Evolutionary conservation across 2,329 filamentous ascomycete species (phyloP).

Genomic region (Cordyceps cicadae): DNA sequence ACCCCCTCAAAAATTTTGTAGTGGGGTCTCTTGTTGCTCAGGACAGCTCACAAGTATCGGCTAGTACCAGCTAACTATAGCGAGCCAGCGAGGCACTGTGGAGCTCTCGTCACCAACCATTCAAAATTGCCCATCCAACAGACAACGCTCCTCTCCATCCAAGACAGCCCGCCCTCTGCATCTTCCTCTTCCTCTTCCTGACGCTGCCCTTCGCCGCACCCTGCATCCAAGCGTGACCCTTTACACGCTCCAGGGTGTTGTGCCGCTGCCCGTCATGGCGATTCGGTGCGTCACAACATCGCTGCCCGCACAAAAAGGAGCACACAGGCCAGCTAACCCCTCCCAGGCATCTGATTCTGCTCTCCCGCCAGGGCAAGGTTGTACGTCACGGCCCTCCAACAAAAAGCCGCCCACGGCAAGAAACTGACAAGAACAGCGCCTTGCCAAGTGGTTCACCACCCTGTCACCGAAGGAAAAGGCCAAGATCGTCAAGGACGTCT

Average conservation of each 20-base stretch:
- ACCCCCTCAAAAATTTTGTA: too few species aligned
- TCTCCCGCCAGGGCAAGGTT: conserved; percentile 98
- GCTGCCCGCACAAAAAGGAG: conserved; percentile 8
- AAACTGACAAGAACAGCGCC: conserved; percentile 53
- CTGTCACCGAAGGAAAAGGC: conserved; percentile 97
- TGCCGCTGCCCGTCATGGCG: conserved; percentile 28
- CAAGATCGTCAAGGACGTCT: conserved; percentile 99
- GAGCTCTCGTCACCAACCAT: conserved; percentile 20
- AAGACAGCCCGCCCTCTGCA: not conserved
- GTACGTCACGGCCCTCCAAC: conserved; percentile 47
- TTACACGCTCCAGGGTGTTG: conserved; percentile 12
- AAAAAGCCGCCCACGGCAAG: not conserved
- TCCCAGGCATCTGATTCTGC: conserved; percentile 85
- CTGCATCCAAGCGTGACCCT: not conserved
- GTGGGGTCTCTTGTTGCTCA: not conserved
- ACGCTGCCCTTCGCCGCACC: conserved; percentile 16
- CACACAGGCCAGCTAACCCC: conserved; percentile 6
- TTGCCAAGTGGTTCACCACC: conserved; percentile 99
- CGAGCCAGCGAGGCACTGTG: not conserved
- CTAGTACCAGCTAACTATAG: not conserved
- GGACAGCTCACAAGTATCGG: conserved; percentile 10
- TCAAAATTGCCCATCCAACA: conserved; percentile 14
- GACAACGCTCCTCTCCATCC: conserved; percentile 12
- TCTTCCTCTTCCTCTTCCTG: not conserved
- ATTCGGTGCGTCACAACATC: conserved; percentile 31